Evolutionary conservation across 2,329 filamentous ascomycete genomes (phyloP).

Genomic region (Exophiala phaeomuriformis): DNA sequence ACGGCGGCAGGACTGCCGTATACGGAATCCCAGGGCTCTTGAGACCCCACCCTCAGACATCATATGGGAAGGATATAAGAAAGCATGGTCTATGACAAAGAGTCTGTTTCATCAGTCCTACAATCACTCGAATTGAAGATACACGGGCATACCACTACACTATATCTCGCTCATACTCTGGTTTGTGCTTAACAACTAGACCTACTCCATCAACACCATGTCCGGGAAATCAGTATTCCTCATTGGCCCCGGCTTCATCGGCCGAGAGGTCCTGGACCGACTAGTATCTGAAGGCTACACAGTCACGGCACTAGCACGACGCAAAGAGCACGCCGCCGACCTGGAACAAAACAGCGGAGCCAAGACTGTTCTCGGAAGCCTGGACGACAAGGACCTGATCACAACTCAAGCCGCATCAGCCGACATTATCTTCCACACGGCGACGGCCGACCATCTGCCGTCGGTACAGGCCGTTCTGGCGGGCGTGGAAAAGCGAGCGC

Average conservation of each 20-base stretch:
- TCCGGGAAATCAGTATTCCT: constrained; percentile 22
- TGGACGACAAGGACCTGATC: constrained; percentile 39
- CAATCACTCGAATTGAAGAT: no score
- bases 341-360: constrained; percentile 31
- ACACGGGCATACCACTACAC: no score
- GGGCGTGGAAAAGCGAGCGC: constrained; percentile 37
- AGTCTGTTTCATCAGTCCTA: no score
- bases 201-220: background rate
- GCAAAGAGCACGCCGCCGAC: constrained; percentile 14
- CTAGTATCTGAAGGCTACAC: constrained; percentile 38
- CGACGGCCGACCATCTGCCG: constrained; percentile 44
- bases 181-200: no score
- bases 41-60: no score
- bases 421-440: constrained; percentile 46
- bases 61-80: no score
- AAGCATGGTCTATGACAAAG: no score
- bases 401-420: constrained; percentile 32
- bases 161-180: no score
- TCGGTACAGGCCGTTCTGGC: constrained; percentile 41
- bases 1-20: no score
- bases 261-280: constrained; percentile 42
- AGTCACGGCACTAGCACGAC: constrained; percentile 34
- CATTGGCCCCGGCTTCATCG: constrained; percentile 31
- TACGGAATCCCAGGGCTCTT: no score
- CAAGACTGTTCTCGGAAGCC: constrained; percentile 36